phyloP scores from a whole-genome alignment of 805 yeast genomes.

The Schizosaccharomyces octosporus region DNA sequence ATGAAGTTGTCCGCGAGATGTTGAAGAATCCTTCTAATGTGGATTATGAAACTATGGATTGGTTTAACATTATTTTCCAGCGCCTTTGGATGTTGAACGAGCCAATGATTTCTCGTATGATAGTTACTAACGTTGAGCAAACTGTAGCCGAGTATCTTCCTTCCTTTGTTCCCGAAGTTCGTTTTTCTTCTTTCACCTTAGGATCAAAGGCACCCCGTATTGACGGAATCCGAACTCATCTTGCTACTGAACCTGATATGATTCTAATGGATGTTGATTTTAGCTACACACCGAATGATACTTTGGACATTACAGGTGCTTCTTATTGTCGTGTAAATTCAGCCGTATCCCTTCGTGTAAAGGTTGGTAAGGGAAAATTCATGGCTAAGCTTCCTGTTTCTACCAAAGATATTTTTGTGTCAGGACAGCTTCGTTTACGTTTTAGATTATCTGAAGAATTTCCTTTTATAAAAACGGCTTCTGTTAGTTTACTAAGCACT shows the following conservation, averaged over 20 bases:
- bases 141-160: slow-evolving; percentile 57
- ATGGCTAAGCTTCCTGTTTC: slow-evolving; percentile 42
- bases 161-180: slow-evolving; percentile 49
- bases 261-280: slow-evolving; percentile 95
- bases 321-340: slow-evolving; percentile 71
- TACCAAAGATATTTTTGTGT: slow-evolving; percentile 57
- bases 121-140: slow-evolving; percentile 65
- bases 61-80: slow-evolving; percentile 73
- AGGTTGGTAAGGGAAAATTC: slow-evolving; percentile 44
- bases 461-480: slow-evolving; percentile 84
- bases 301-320: slow-evolving; percentile 60
- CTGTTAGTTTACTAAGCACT: slow-evolving; percentile 59
- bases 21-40: slow-evolving; percentile 58
- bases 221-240: slow-evolving; percentile 69
- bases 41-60: slow-evolving; percentile 84
- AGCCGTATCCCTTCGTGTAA: slow-evolving; percentile 47
- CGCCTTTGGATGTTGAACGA: slow-evolving; percentile 82
- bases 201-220: slow-evolving; percentile 93
- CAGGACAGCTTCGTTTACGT: slow-evolving; percentile 51
- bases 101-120: slow-evolving; percentile 68
- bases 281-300: slow-evolving; percentile 76
- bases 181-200: slow-evolving; percentile 70
- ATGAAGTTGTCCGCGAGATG: slow-evolving; percentile 10
- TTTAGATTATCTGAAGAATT: slow-evolving; percentile 70
- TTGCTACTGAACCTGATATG: slow-evolving; percentile 67